Base-by-base conservation (phyloP, 1,284 basidiomycete species). In the Pyrrhoderma noxium region DNA sequence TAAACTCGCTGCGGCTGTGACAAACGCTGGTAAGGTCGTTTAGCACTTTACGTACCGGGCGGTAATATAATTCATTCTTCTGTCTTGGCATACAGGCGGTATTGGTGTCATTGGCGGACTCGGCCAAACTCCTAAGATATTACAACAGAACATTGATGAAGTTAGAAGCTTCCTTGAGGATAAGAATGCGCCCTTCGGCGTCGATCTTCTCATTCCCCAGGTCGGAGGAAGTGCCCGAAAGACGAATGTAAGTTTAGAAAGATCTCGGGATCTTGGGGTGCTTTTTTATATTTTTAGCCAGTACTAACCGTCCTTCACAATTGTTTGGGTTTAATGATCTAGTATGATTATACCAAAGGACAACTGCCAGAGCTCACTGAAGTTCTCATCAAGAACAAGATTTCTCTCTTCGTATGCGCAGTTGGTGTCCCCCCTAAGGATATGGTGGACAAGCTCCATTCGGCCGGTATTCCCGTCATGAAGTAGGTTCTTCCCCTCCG, bases 51-150 rank as follows among this genome's bases (percentile, higher is more conserved):
- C 27, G 27, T 31, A 11, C 11, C 11, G 27, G 11, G 27, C 27
- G 27, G 27, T n/a, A n/a, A n/a, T n/a, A 11, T 31, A 11, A 31
- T 31, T 31, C 11, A 31, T 31, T 31, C 27, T 31, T 31, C 27
- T 31, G 5, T 31, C 27, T 31, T 31, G 27, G 27, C 27, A 31
- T 36, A 37, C 49, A 77, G 79, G 82, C 53, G 90, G 89, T 5
- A 80, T 93, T 57, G 90, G 90, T 19, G 86, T 90, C 58, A 89
- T 93, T 57, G 90, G 89, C 3, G 89, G 89, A 37, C 67, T 91
- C 35, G 76, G 79, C 37, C 80, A 82, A 61, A 84, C 74, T 56
- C 84, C 85, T 11, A 82, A 79, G 58, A 75, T 82, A 60, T 74
- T 87, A 34, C 73, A 76, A 58, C 69, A 73, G 14, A 73, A 71